Evolutionary conservation across 2,329 filamentous ascomycete genomes (phyloP).

Genomic region (Microsporum canis): DNA sequence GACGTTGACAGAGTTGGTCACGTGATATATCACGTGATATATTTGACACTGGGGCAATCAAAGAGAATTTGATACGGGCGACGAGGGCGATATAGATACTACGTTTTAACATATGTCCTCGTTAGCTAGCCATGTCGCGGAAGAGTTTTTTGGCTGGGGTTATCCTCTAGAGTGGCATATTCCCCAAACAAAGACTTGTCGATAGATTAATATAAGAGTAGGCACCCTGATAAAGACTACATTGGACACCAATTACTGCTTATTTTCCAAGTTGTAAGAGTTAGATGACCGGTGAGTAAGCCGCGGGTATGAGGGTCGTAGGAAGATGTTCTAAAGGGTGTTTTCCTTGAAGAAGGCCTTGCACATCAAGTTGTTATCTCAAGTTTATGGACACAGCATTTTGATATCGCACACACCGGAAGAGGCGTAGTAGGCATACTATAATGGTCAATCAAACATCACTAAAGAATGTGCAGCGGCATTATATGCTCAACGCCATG

Average conservation of each 20-base stretch:
- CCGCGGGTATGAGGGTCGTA: background rate
- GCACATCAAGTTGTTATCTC: background rate
- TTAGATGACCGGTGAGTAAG: no score
- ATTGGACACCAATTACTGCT: background rate
- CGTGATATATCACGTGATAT: background rate
- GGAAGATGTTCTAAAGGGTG: background rate
- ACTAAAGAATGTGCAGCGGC: background rate
- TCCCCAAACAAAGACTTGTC: no score
- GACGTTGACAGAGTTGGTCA: background rate
- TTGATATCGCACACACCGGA: background rate
- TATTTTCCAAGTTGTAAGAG: no score
- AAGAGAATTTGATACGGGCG: background rate
- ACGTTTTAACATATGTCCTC: no score
- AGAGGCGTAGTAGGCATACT: background rate
- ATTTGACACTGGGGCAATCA: background rate
- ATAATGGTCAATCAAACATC: background rate
- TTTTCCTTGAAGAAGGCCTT: background rate
- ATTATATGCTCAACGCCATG: conserved; percentile 84
- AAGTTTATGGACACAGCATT: background rate
- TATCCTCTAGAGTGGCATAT: background rate
- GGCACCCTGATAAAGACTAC: no score
- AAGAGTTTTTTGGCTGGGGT: background rate
- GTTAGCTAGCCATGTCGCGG: no score
- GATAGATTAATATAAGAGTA: no score
- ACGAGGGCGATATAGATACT: background rate